These are phyloP conservation scores for Nectriaceae sp. DNA, from an alignment of 2,329 filamentous ascomycete species.

Conservation along the genomic window DNA sequence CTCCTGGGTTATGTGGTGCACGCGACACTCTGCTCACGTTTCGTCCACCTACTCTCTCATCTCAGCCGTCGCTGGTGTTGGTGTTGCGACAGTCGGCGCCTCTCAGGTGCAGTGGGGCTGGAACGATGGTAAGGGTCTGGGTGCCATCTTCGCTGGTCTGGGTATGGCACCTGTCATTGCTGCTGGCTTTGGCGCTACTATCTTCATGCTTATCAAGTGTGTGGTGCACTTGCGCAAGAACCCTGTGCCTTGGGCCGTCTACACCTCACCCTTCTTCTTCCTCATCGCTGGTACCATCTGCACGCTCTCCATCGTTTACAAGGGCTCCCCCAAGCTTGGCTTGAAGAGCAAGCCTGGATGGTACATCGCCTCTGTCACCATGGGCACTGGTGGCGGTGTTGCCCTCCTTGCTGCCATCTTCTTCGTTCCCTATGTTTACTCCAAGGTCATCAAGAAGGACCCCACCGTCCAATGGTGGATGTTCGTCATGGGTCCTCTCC, in stretches of 20 bases:
- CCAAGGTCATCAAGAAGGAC: constrained; percentile 70
- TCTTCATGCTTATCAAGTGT: constrained; percentile 66
- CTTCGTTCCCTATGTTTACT: constrained; percentile 72
- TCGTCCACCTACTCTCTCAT: constrained; percentile 73
- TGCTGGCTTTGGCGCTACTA: constrained; percentile 63
- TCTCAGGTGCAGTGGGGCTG: constrained; percentile 67
- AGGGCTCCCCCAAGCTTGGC: constrained; percentile 62
- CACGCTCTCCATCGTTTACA: constrained; percentile 78
- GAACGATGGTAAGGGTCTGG: constrained; percentile 68
- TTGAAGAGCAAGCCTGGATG: constrained; percentile 55
- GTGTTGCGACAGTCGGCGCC: constrained; percentile 66
- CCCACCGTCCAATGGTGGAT: constrained; percentile 64
- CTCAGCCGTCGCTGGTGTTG: constrained; percentile 68
- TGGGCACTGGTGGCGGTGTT: constrained; percentile 65
- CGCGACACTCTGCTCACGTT: constrained; percentile 70
- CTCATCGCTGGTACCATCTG: constrained; percentile 73
- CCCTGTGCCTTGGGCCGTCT: constrained; percentile 72
- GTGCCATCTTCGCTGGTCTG: constrained; percentile 71
- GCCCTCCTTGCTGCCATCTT: constrained; percentile 63
- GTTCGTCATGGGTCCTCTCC: constrained; percentile 62
- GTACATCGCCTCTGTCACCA: constrained; percentile 67
- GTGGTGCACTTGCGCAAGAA: constrained; percentile 72
- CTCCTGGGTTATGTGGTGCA: constrained; percentile 81
- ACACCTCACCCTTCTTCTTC: constrained; percentile 75
- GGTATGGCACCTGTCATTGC: constrained; percentile 71